Evolutionary conservation across 2,329 filamentous ascomycete genomes (phyloP), one percentile per base, ranked within the genome.

Genomic region (Epichloe sibirici): DNA sequence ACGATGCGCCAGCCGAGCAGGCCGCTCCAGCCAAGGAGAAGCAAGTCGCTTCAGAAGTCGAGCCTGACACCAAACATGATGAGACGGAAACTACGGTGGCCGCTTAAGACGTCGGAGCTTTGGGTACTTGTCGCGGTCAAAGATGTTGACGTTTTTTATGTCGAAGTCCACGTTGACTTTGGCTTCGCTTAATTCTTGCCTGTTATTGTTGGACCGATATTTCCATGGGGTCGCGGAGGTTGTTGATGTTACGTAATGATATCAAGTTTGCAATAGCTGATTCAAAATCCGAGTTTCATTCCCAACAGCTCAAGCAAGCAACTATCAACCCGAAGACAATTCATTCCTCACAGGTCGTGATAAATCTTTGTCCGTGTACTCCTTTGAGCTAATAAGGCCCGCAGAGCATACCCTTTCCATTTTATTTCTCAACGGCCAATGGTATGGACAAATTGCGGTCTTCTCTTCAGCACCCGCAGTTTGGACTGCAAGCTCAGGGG

Each of bases 1-100:
- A 61, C 52, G 61, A 61, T 1, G 57, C 58, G 21, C 46, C 53
- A 6, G 59, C 62, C 37, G 58, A 56, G 15, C 59, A 55, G 23
- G 57, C 57, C 8, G 58, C 62, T 21, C 60, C 58, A 34, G 47
- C 58, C 9, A 59, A 58, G 54, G 64, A 57, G 48, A 67, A 66
- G 53, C 47, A 48, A 8, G 28, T 56, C 35, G 50, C 43, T 1
- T n/a, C 49, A 34, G 56, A 57, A 6, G 56, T 21, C 9, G 54
- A 51, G 42, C 17, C 34, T 17, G 17, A 44, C 28, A 13, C n/a
- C 11, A 49, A 31, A 49, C 23, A 17, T 15, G 17, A 12, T 40
- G 42, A 54, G 47, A 17, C 31, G 23, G 53, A 37, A 31, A 21
- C 34, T 3, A 31, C 45, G 51, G 40, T 25, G 5, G 51, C 21